phyloP scores from a whole-genome alignment of 768 basidiomycete species.

The Arthromyces matolae region DNA sequence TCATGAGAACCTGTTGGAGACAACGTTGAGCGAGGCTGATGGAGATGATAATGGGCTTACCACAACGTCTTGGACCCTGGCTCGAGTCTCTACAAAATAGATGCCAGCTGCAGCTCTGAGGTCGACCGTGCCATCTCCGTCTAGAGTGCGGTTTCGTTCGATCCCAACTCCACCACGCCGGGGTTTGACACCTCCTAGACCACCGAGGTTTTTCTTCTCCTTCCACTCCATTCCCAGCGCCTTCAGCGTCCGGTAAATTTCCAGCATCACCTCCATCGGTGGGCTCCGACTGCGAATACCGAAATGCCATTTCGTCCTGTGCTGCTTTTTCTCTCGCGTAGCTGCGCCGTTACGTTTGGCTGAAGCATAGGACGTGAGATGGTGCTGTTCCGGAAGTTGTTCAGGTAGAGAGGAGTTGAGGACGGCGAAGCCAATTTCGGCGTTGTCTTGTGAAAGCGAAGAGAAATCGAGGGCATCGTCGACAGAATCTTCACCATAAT shows the following conservation, averaged over 20 bases:
- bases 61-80: conserved; percentile 86
- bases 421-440: conserved; percentile 70
- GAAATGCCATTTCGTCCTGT: conserved; percentile 94
- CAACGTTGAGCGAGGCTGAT: neutral
- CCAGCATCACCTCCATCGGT: conserved; percentile 99
- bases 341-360: conserved; percentile 44
- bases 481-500: conserved; percentile 44
- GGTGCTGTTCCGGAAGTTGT: conserved; percentile 58
- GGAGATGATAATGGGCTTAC: conserved; percentile 45
- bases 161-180: conserved; percentile 38
- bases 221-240: conserved; percentile 97
- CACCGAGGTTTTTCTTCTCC: conserved; percentile 77
- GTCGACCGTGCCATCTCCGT: conserved; percentile 58
- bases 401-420: conserved; percentile 82
- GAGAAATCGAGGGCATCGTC: conserved; percentile 37
- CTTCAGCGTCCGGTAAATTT: conserved; percentile 92
- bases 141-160: conserved; percentile 60
- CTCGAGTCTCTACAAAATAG: conserved; percentile 93
- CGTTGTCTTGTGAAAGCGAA: conserved; percentile 24
- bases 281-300: conserved; percentile 92
- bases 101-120: conserved; percentile 69
- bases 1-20: conserved; percentile 79
- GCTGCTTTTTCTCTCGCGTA: conserved; percentile 58
- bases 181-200: conserved; percentile 53
- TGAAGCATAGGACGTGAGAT: conserved; percentile 64